Evolutionary conservation across 768 basidiomycete species (phyloP), one percentile per base, ranked within the genome.

Genomic region (Phanerochaete carnosa): DNA sequence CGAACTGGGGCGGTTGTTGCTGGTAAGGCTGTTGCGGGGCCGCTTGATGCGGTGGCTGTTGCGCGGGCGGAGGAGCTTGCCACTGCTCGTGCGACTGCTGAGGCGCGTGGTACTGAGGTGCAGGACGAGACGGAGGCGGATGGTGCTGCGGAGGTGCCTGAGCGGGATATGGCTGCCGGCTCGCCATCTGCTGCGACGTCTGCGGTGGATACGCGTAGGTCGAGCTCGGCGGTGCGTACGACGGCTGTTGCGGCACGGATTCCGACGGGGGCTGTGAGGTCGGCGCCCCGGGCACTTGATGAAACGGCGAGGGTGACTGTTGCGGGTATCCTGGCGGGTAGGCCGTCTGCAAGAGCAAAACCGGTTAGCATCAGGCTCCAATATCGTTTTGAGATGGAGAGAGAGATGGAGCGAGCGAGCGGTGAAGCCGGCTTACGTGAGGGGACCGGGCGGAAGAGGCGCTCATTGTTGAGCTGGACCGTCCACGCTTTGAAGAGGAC

Each of bases 391-490:
- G 16, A 19, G 8, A 43, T 35, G 33, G 15, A 23, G 35, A 43
- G 32, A 4, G 45, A 37, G 37, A 45, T 22, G 45, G 22, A 26
- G 30, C 30, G 30, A 59, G 33, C 30, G 56, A 68, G 33, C 30
- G 56, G 67, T 55, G 63, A 52, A 39, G 46, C 35, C 55, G 16
- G 73, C 77, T 76, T 79, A 84, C 83, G 76, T 83, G 81, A 70
- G 77, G 71, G 46, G 77, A 73, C 64, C 82, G 82, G 58, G 71
- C 73, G 64, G 83, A 75, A 74, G 83, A 74, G 78, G 67, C 67
- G 70, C 70, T 76, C 62, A 74, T 75, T 15, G 77, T 73, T 56
- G 71, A 67, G 54, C 43, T 62, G 4, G 74, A 74, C 61, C 82
- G 76, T 32, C 77, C 68, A 59, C 82, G 75, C 73, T 83, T 84